Evolutionary conservation across 2,329 filamentous ascomycete genomes (phyloP).

Genomic region (Calonectria hawksworthii): DNA sequence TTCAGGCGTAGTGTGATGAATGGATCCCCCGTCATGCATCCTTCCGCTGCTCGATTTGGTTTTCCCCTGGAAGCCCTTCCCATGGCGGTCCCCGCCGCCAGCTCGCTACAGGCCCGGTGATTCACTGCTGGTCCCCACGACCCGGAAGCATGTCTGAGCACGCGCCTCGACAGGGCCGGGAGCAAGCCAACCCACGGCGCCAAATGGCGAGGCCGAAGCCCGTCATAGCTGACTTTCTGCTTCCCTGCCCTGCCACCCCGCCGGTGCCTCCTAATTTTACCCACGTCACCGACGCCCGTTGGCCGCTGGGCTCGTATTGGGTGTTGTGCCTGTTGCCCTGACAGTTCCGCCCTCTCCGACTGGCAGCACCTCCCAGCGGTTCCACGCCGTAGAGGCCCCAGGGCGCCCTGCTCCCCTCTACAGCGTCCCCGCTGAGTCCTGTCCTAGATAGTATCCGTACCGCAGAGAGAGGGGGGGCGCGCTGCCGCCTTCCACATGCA

Average conservation of each 20-base stretch:
- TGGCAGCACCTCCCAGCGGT: conserved; percentile 2
- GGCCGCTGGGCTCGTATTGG: conserved; percentile 9
- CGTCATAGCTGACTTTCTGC: conserved; percentile 6
- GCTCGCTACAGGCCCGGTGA: neutral
- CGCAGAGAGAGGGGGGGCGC: neutral
- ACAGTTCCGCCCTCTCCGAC: conserved; percentile 25
- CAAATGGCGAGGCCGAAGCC: conserved; percentile 7
- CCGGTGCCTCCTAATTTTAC: conserved; percentile 19
- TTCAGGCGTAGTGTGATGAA: neutral
- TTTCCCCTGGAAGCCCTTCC: neutral
- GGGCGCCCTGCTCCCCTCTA: conserved; percentile 9
- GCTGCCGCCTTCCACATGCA: neutral
- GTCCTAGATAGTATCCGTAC: neutral
- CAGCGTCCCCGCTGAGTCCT: neutral
- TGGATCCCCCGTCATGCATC: conserved; percentile 1
- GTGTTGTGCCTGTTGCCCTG: conserved; percentile 16
- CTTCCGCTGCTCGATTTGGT: neutral
- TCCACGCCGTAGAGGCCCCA: conserved; percentile 14
- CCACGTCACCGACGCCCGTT: conserved; percentile 19
- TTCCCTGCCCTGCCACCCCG: neutral
- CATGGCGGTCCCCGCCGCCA: neutral
- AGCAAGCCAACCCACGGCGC: conserved; percentile 9
- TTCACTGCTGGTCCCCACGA: conserved; percentile 7
- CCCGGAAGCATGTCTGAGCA: neutral
- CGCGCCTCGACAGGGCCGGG: conserved; percentile 7